These are phyloP conservation scores for Tulasnella sp. DNA, from an alignment of 768 basidiomycete genomes.

Conservation along the genomic window DNA sequence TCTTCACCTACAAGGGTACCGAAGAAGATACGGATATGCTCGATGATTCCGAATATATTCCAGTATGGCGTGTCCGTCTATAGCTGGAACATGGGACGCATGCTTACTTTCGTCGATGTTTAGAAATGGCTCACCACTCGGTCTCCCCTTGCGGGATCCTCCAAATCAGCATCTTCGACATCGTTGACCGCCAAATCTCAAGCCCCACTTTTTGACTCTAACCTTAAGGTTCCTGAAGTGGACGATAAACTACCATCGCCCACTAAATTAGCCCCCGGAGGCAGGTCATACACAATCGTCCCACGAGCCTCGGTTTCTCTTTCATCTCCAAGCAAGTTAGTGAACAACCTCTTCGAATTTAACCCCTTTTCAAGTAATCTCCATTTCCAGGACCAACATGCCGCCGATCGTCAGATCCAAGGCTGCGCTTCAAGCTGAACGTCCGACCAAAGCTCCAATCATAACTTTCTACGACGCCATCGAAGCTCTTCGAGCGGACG, in stretches of 20 bases:
- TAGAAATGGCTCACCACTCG: no score
- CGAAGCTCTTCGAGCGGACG: background rate
- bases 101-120: no score
- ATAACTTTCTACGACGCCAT: conserved; percentile 10
- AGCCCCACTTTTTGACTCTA: no score
- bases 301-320: background rate
- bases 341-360: background rate
- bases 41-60: background rate
- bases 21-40: conserved; percentile 14
- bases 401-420: conserved; percentile 4
- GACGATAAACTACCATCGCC: background rate
- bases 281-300: conserved; percentile 10
- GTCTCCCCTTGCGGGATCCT: no score
- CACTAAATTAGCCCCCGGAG: background rate
- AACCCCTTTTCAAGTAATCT: background rate
- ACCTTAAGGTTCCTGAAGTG: background rate
- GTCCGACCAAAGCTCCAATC: background rate
- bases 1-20: conserved; percentile 16
- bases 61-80: no score
- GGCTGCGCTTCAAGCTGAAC: background rate
- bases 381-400: background rate
- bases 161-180: background rate
- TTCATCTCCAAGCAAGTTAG: background rate
- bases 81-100: no score
- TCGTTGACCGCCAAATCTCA: background rate